A percentile compares a stretch with the other conserved stretches of the same genome.
Conservation (phyloP, 768 basidiomycete genomes). For the Rickenella mellea region DNA sequence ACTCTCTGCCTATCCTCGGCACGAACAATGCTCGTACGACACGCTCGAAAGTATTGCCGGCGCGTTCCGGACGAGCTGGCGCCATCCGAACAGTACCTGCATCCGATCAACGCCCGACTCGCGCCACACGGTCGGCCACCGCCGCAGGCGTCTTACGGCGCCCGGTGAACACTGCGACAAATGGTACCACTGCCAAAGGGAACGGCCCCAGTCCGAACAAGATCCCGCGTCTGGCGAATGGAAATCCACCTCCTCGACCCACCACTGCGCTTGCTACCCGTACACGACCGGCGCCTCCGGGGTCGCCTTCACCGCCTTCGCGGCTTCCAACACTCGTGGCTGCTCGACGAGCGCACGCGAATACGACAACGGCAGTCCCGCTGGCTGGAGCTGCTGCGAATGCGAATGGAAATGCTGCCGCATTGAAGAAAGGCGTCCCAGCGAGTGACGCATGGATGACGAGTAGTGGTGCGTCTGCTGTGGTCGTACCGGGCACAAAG, state of each 20-base stretch:
- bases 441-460: slow-evolving; percentile 62
- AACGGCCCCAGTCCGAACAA: slow-evolving; percentile 26
- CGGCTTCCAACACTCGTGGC: slow-evolving; percentile 64
- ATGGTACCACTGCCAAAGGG: slow-evolving; percentile 10
- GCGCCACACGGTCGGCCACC: slow-evolving; percentile 66
- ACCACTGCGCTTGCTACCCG: slow-evolving; percentile 29
- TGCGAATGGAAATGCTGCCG: slow-evolving; percentile 28
- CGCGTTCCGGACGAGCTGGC: slow-evolving; percentile 1
- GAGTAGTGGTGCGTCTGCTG: slow-evolving; percentile 54
- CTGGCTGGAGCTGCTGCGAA: slow-evolving; percentile 40
- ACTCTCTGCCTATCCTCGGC: slow-evolving; percentile 56
- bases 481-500: slow-evolving; percentile 66
- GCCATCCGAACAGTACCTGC: slow-evolving; percentile 30
- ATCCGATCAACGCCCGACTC: slow-evolving; percentile 64
- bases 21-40: slow-evolving; percentile 27
- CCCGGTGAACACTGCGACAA: slow-evolving; percentile 6
- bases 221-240: slow-evolving; percentile 27
- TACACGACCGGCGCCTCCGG: slow-evolving; percentile 43
- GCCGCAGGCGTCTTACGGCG: slow-evolving; percentile 22
- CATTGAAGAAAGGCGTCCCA: slow-evolving; percentile 3
- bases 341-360: slow-evolving; percentile 38
- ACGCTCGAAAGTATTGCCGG: slow-evolving; percentile 11
- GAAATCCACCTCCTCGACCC: slow-evolving; percentile 25
- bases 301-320: slow-evolving; percentile 67
- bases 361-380: slow-evolving; percentile 32